These are phyloP conservation scores for Trypanosoma mega DNA, from an alignment of 208 protist species.

Conservation along the genomic window DNA sequence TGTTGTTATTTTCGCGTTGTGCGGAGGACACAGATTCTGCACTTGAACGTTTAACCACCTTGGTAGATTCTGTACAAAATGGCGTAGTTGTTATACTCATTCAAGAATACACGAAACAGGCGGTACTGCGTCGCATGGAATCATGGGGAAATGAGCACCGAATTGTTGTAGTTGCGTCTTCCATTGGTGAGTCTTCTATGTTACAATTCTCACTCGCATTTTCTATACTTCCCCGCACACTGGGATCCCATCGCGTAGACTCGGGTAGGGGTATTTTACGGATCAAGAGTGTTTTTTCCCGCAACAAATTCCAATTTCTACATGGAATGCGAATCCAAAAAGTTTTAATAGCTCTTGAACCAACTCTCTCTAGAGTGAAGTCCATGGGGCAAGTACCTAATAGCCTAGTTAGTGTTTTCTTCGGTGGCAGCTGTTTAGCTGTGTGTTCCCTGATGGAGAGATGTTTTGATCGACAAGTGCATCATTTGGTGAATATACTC, in stretches of 20 bases:
- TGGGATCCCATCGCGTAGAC: background rate
- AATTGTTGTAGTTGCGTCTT: conserved; percentile 42
- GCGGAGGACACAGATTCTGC: background rate
- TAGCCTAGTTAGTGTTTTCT: conserved; percentile 18
- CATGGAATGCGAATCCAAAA: conserved; percentile 1
- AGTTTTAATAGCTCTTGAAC: conserved; percentile 16
- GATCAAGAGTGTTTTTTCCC: conserved; percentile 5
- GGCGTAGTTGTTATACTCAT: conserved; percentile 46
- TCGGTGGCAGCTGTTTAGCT: conserved; percentile 24
- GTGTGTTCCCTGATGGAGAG: conserved; percentile 10
- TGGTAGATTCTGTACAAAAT: conserved; percentile 19
- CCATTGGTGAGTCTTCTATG: conserved; percentile 49
- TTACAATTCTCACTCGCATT: conserved; percentile 56
- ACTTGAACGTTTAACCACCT: conserved; percentile 6
- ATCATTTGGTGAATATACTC: conserved; percentile 29
- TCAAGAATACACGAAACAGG: conserved; percentile 34
- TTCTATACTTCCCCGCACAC: conserved; percentile 35
- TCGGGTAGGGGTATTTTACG: background rate
- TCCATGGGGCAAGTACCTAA: background rate
- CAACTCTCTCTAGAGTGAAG: background rate
- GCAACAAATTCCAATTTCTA: background rate
- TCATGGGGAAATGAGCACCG: conserved; percentile 38
- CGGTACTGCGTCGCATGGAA: conserved; percentile 32
- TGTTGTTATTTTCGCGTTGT: conserved; percentile 45
- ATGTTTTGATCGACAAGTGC: conserved; percentile 20